A percentile compares a stretch with the other conserved stretches of the same genome.
Conservation (phyloP, 805 yeast genomes). For the Candida arabinofermentans region DNA sequence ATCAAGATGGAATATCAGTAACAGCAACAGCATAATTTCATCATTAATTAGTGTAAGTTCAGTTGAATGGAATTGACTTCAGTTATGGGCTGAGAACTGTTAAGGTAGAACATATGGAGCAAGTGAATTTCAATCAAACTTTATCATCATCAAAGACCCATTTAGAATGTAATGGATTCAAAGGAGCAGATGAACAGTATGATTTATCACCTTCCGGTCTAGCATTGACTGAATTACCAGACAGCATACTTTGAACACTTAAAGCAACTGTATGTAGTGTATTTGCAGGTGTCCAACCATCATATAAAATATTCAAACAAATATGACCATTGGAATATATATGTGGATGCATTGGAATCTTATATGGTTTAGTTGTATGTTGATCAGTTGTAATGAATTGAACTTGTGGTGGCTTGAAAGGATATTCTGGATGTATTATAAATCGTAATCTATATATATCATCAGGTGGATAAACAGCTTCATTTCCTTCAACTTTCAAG, state of each 20-base stretch:
- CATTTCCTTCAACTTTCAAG: constrained; percentile 32
- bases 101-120: background rate
- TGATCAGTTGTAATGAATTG: constrained; percentile 37
- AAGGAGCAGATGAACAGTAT: constrained; percentile 52
- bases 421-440: constrained; percentile 43
- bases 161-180: constrained; percentile 46
- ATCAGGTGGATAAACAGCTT: constrained; percentile 31
- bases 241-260: constrained; percentile 64
- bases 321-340: constrained; percentile 74
- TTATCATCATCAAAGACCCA: constrained; percentile 63
- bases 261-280: constrained; percentile 44
- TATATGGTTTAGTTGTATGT: constrained; percentile 4
- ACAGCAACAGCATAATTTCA: no score
- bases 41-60: no score
- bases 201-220: constrained; percentile 55
- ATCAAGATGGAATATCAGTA: no score
- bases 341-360: constrained; percentile 70
- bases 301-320: constrained; percentile 63
- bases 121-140: constrained; percentile 16
- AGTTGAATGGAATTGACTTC: no score
- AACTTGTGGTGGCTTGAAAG: constrained; percentile 57
- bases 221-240: constrained; percentile 40
- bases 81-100: no score
- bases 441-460: constrained; percentile 41
- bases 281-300: constrained; percentile 66